Evolutionary conservation across 1,139 yeast species (phyloP).

Genomic region (Zygotorulaspora mrakii): DNA sequence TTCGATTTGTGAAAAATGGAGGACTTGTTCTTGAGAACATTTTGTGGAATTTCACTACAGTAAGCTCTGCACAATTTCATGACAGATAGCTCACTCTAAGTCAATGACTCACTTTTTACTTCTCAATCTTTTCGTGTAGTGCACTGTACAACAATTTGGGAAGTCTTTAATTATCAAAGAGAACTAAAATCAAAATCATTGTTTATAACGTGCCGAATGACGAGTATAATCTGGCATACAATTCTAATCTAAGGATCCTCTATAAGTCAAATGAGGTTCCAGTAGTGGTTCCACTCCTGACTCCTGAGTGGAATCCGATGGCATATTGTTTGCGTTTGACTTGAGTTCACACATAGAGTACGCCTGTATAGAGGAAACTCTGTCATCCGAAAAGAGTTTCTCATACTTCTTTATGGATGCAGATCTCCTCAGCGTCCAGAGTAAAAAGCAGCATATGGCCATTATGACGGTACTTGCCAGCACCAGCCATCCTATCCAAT

Average conservation of each 20-base stretch:
- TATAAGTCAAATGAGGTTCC: constrained; percentile 12
- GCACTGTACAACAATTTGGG: too few relatives aligned
- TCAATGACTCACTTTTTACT: background rate
- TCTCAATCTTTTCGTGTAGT: too few relatives aligned
- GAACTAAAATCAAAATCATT: too few relatives aligned
- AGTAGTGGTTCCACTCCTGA: constrained; percentile 1
- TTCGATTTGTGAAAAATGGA: constrained; percentile 1
- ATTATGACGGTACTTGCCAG: constrained; percentile 56
- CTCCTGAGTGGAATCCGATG: background rate
- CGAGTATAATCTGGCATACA: background rate
- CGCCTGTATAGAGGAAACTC: constrained; percentile 15
- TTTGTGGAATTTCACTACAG: constrained; percentile 6
- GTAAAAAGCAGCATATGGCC: constrained; percentile 24
- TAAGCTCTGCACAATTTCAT: constrained; percentile 8
- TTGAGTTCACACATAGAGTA: constrained; percentile 15
- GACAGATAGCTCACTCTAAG: background rate
- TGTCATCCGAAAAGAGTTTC: constrained; percentile 14
- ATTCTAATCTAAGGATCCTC: constrained; percentile 6
- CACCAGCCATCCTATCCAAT: constrained; percentile 67
- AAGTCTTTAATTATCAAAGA: too few relatives aligned
- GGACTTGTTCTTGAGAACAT: constrained; percentile 3
- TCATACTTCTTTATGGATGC: constrained; percentile 44
- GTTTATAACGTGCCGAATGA: background rate
- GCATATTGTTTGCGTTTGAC: constrained; percentile 2
- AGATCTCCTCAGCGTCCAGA: constrained; percentile 46